Evolutionary conservation across 225 moss, liverwort and hornwort genomes (phyloP).

Genomic region (Polytrichum commune): DNA sequence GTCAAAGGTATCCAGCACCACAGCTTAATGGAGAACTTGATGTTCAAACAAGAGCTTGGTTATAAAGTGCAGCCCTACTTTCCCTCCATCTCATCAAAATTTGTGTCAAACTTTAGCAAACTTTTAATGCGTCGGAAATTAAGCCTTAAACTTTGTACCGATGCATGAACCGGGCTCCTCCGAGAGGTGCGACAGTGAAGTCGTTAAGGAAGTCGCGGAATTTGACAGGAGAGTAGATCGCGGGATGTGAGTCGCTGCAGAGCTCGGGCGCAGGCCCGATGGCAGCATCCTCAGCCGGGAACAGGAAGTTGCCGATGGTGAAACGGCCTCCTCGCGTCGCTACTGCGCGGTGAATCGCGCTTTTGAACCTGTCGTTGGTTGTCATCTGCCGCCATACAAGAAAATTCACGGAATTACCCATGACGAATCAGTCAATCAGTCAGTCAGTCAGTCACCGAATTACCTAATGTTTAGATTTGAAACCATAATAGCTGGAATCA

Average conservation of each 20-base stretch:
- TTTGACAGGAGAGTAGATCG: background rate
- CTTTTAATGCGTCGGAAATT: too few relatives aligned
- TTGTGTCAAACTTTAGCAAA: too few relatives aligned
- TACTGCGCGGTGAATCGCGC: background rate
- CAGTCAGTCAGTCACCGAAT: background rate
- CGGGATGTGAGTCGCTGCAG: background rate
- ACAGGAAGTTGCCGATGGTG: background rate
- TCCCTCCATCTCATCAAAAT: too few relatives aligned
- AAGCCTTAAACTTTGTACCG: background rate
- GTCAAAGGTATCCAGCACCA: constrained; percentile 54
- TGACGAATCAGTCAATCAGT: too few relatives aligned
- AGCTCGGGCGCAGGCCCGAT: background rate
- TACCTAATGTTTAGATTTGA: background rate
- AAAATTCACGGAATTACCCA: background rate
- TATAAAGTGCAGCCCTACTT: constrained; percentile 46
- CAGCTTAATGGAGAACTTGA: constrained; percentile 50
- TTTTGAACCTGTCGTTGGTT: background rate
- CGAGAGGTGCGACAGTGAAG: background rate
- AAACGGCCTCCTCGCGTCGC: background rate
- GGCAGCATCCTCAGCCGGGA: background rate
- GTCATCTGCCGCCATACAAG: background rate
- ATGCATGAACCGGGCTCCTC: background rate
- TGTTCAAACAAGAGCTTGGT: constrained; percentile 42
- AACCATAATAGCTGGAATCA: background rate
- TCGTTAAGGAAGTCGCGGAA: background rate